These are phyloP conservation scores for Syncephalis plumigaleata DNA, from an alignment of 371 early-diverging fungal species.

Conservation along the genomic window DNA sequence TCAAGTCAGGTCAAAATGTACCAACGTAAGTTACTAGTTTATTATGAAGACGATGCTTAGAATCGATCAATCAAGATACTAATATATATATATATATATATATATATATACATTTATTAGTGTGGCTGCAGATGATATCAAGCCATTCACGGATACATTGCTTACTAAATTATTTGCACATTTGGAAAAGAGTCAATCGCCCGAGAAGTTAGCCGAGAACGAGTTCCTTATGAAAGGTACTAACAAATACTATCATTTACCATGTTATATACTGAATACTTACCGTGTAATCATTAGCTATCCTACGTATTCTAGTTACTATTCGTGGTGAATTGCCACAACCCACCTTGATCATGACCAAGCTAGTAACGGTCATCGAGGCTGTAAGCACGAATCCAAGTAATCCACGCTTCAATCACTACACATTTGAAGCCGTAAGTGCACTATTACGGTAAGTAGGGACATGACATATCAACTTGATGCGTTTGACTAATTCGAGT, in stretches of 20 bases:
- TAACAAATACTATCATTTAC: not conserved
- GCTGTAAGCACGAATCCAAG: conserved; percentile 85
- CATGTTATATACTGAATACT: not conserved
- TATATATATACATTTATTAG: not conserved
- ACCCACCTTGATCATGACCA: conserved; percentile 48
- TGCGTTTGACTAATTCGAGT: too few relatives aligned
- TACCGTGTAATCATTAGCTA: conserved; percentile 16
- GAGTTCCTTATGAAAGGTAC: conserved; percentile 65
- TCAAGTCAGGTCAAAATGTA: conserved; percentile 39
- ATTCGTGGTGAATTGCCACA: conserved; percentile 30
- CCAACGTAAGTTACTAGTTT: not conserved
- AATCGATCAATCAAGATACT: too few relatives aligned
- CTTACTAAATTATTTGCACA: conserved; percentile 57
- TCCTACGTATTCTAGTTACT: conserved; percentile 67
- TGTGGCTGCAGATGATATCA: not conserved
- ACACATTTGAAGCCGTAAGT: conserved; percentile 82
- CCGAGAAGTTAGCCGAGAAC: conserved; percentile 87
- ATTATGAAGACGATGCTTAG: too few relatives aligned
- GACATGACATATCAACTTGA: not conserved
- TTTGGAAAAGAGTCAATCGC: conserved; percentile 40
- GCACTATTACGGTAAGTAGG: conserved; percentile 51
- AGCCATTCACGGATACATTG: conserved; percentile 49
- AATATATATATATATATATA: too few relatives aligned
- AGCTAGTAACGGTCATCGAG: conserved; percentile 56
- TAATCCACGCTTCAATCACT: conserved; percentile 95